Base-by-base conservation (phyloP, 2,329 filamentous ascomycete genomes). In the Grosmannia serpens region DNA sequence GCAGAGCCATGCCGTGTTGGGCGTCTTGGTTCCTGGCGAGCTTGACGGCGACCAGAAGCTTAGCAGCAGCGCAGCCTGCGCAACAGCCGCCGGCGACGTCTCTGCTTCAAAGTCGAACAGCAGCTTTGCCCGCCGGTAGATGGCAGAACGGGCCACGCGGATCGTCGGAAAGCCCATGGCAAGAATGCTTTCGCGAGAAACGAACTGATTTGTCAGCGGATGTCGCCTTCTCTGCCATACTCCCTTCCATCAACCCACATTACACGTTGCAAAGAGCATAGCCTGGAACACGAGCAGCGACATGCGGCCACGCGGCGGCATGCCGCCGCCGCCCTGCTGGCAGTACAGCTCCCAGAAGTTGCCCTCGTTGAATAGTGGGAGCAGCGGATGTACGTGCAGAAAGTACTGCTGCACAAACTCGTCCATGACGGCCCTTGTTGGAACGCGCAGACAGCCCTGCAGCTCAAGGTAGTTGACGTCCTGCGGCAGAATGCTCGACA, bases 401-500 rank as follows among this genome's bases (percentile, higher is more conserved):
- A 77, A 77, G 61, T 76, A 77, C 54, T 77, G 73, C 62, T 74
- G 71, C 5, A 80, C 69, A 59, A 81, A 78, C 55, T 77, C 74
- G 56, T 78, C 73, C 0, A 78, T 66, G 1, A 75, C 67, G 1
- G 67, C 60, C 26, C 70, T 67, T 0, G 70, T 72, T 0, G 77
- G 77, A 8, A 80, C 66, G 22, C 71, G 70, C 2, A 79, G 67
- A 61, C 75, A 78, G 5, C 74, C 73, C 60, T 79, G 75, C 1
- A 72, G 68, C 54, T 74, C 71, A 41, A 79, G 68, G 60, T 74
- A 78, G 60, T 73, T 74, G 60, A 77, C 70, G 62, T 79, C 76
- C 62, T 77, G 74, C 0, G 72, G 70, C 54, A 74, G 70, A 53
- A 75, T 70, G 56, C 70, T 70, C 44, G 61, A 52, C 41, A 73